Base-by-base conservation (phyloP, 352 stramenopile genomes). In the Globisporangium carolinianum region DNA sequence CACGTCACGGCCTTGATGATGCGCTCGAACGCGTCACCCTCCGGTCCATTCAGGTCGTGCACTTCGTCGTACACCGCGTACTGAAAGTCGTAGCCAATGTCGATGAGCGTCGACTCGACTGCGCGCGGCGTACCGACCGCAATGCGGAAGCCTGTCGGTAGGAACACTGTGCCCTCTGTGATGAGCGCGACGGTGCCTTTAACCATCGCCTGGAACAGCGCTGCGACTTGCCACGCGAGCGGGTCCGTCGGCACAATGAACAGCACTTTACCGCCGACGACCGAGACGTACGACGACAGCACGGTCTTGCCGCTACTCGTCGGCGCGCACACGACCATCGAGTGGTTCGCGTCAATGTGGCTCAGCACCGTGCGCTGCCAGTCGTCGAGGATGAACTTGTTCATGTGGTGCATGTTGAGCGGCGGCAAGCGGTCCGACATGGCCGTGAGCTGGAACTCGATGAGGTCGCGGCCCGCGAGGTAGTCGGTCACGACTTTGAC, bases 31-130 rank as follows among this genome's bases (percentile, higher is more conserved):
- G 95, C 92, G 69, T 97, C 95, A 58, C 97, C 97, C 67, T 99
- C 96, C 0, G 94, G 81, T 51, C 96, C 96, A 74, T 99, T 98
- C 47, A 99, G 70, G 55, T 97, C 97, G 73, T 99, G 97, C 6
- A 99, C 96, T 74, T 99, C 97, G 75, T 99, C 97, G 63, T 98
- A 97, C 36, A 99, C 95, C 2, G 97, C 90, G 73, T 99, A 99
- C 62, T 98, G 91, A 74, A 99, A 99, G 62, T 96, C 88, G 53
- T 92, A 94, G 50, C 84, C 82, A 66, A 91, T 84, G 37, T 94
- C 80, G 39, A 94, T 62, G 15, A 99, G 76, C 43, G 87, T 87
- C 50, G 90, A 97, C 65, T 99, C 96, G 18, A 99, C 83, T 0
- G 96, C 94, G 47, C 87, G 77, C 5, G 97, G 96, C 1, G 97